A percentile compares a stretch with the other conserved stretches of the same genome.
These are phyloP conservation scores for Pseudopyrenochaeta lycopersici DNA, from an alignment of 2,329 filamentous ascomycete genomes.

Conservation along the genomic window DNA sequence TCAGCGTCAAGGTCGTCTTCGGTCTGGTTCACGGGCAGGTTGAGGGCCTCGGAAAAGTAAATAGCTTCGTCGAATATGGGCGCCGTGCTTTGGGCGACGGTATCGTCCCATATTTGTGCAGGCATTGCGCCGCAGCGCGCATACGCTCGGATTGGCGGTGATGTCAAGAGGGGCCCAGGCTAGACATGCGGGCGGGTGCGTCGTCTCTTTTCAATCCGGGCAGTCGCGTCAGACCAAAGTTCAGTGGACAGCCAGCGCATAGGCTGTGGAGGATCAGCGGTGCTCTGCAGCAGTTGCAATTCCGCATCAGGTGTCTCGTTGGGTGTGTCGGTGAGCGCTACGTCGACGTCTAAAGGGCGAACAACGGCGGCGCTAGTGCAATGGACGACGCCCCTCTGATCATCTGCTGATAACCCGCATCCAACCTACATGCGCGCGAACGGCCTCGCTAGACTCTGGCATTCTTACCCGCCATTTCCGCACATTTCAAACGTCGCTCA, in stretches of 20 bases:
- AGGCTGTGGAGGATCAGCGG: constrained; percentile 4
- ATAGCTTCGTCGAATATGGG: constrained; percentile 47
- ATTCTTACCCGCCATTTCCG: constrained; percentile 9
- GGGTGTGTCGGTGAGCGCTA: constrained; percentile 8
- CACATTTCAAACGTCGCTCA: constrained; percentile 1
- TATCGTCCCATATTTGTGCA: constrained; percentile 29
- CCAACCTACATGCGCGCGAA: not conserved
- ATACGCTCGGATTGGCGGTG: constrained; percentile 35
- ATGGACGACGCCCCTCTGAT: constrained; percentile 1
- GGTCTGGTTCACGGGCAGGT: constrained; percentile 30
- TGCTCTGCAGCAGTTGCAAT: constrained; percentile 7
- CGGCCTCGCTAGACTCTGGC: not conserved
- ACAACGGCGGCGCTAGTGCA: constrained; percentile 9
- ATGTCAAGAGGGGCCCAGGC: constrained; percentile 27
- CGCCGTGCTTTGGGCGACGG: constrained; percentile 34
- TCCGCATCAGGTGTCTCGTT: constrained; percentile 11
- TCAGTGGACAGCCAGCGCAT: constrained; percentile 7
- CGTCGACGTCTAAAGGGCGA: constrained; percentile 5
- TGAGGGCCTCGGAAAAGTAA: constrained; percentile 43
- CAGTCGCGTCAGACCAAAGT: constrained; percentile 4
- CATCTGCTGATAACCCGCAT: not conserved
- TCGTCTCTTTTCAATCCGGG: constrained; percentile 2
- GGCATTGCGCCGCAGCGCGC: constrained; percentile 46
- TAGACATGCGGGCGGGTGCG: constrained; percentile 28
- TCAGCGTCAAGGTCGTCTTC: constrained; percentile 45